Conservation (phyloP, 441 rosid species). For the Adansonia rubrostipa region DNA sequence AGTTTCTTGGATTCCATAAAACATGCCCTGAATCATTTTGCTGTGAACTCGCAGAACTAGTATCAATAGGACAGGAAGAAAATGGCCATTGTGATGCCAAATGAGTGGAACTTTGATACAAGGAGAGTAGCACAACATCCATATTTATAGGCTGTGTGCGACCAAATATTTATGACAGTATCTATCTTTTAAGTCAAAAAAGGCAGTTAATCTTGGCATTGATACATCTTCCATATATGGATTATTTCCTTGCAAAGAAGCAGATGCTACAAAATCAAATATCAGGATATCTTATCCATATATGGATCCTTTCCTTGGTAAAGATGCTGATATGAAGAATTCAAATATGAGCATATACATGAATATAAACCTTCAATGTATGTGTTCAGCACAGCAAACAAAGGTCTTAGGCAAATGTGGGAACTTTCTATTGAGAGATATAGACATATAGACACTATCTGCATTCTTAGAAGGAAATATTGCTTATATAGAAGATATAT, state of each 20-base stretch:
- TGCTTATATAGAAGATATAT: background rate
- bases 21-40: background rate
- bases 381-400: background rate
- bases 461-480: background rate
- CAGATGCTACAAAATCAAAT: background rate
- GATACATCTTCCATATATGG: background rate
- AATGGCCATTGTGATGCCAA: background rate
- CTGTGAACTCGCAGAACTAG: background rate
- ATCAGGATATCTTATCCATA: background rate
- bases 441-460: background rate
- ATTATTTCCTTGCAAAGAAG: background rate
- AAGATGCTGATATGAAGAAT: background rate
- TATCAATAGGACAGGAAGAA: background rate
- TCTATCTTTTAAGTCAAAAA: background rate
- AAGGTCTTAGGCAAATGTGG: background rate
- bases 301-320: background rate
- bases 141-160: background rate
- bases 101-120: background rate
- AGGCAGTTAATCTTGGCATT: background rate
- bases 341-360: background rate
- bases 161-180: background rate
- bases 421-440: background rate
- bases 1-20: background rate
- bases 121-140: background rate
- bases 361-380: background rate